Base-by-base conservation (phyloP, 768 basidiomycete genomes). In the Phaeolepiota aurea region DNA sequence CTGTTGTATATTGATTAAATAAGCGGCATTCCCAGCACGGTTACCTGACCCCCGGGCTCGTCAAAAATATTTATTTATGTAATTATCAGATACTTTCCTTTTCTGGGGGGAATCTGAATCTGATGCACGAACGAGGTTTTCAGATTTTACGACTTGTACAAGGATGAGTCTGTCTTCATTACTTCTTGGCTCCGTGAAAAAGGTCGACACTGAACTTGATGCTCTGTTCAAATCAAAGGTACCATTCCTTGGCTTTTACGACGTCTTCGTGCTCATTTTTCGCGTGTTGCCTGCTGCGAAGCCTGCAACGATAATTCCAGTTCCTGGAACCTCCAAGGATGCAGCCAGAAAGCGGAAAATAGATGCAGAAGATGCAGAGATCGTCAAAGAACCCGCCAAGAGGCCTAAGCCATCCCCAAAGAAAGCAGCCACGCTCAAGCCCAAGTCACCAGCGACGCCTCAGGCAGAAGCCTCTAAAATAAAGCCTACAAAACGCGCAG, bases 101-200 rank as follows among this genome's bases (percentile, higher is more conserved):
- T n/a, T n/a, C n/a, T n/a, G n/a, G n/a, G n/a, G n/a, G n/a, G n/a
- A n/a, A n/a, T n/a, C n/a, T n/a, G n/a, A n/a, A n/a, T n/a, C n/a
- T n/a, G n/a, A n/a, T n/a, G n/a, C n/a, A n/a, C n/a, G n/a, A n/a
- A n/a, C n/a, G n/a, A n/a, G n/a, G n/a, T n/a, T n/a, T n/a, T n/a
- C n/a, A n/a, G n/a, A n/a, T n/a, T n/a, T n/a, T n/a, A n/a, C n/a
- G n/a, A n/a, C n/a, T n/a, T n/a, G n/a, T n/a, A n/a, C n/a, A n/a
- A n/a, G n/a, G 20, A 79, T 81, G 77, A 76, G 72, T 53, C 69
- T 81, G 16, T 63, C 77, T 14, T 70, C 75, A 1, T 56, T 81
- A 34, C 66, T 82, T 0, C 55, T 79, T 13, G 60, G 67, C 21
- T 56, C 58, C 9, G 64, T 63, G 37, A 54, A 54, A 4, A 39